Evolutionary conservation across 2,329 filamentous ascomycete genomes (phyloP).

Genomic region (Fusarium sp.): DNA sequence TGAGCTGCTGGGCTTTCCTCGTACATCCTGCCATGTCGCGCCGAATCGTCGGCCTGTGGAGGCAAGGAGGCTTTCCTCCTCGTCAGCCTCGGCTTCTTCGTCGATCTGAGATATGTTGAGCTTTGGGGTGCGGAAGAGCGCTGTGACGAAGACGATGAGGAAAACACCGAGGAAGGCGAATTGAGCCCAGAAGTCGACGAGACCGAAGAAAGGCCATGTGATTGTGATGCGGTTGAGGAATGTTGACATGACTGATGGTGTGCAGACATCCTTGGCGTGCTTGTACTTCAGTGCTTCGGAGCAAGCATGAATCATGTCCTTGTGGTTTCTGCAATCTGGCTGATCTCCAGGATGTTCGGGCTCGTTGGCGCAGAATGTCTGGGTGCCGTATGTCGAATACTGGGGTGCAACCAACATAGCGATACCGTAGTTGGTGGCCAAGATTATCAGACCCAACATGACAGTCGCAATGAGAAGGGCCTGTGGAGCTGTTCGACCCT

Average conservation of each 20-base stretch:
- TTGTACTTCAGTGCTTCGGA: constrained; percentile 78
- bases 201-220: constrained; percentile 95
- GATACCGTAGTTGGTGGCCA: constrained; percentile 93
- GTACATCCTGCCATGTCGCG: constrained; percentile 90
- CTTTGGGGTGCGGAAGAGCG: constrained; percentile 82
- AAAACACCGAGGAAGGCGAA: constrained; percentile 91
- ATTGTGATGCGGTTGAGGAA: constrained; percentile 93
- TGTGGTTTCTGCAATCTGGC: constrained; percentile 79
- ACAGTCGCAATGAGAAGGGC: constrained; percentile 91
- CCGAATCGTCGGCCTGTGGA: constrained; percentile 85
- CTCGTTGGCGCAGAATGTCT: constrained; percentile 88
- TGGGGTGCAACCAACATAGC: constrained; percentile 96
- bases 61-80: constrained; percentile 91
- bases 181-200: constrained; percentile 95
- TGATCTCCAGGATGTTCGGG: constrained; percentile 71
- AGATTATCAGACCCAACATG: constrained; percentile 86
- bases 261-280: constrained; percentile 85
- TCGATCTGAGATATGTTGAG: constrained; percentile 83
- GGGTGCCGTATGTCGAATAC: constrained; percentile 92
- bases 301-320: constrained; percentile 81
- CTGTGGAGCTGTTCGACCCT: constrained; percentile 89
- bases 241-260: constrained; percentile 88
- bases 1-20: constrained; percentile 59
- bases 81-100: constrained; percentile 88
- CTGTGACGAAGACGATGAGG: constrained; percentile 81